Conservation (phyloP, 2,329 filamentous ascomycete genomes). For the Neonectria sp. region DNA sequence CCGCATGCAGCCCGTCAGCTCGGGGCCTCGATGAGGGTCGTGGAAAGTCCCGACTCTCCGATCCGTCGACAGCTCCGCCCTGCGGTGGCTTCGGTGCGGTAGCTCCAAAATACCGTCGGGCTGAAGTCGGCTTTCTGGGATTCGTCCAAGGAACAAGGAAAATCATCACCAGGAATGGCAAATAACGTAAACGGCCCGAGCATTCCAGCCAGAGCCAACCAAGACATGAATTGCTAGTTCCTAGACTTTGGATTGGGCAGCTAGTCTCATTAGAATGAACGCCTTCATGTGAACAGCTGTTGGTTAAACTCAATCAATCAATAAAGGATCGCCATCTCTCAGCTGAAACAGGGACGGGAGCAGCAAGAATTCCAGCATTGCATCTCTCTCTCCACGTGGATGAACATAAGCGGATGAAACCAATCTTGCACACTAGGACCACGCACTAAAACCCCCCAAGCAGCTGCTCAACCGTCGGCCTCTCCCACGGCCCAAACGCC, state of each 20-base stretch:
- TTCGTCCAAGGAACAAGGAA: background rate
- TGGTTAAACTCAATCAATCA: background rate
- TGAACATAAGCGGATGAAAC: too few species aligned
- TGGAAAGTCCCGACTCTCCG: too few species aligned
- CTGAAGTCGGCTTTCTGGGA: background rate
- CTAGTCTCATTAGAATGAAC: background rate
- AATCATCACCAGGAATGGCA: background rate
- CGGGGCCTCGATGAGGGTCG: too few species aligned
- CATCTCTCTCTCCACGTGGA: background rate
- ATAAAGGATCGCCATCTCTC: background rate
- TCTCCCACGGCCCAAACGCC: conserved; percentile 17
- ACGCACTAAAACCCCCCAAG: background rate
- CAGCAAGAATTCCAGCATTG: background rate
- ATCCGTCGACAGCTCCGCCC: too few species aligned
- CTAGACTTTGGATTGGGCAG: background rate
- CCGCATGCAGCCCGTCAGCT: too few species aligned
- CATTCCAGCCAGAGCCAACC: background rate
- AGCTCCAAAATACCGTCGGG: background rate
- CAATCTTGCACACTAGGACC: too few species aligned
- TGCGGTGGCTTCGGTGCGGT: background rate
- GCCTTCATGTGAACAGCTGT: background rate
- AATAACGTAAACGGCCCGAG: background rate
- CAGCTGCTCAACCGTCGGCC: background rate
- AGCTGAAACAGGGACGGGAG: background rate
- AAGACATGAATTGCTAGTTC: background rate